Evolutionary conservation across 495 filamentous ascomycete species (phyloP).

Genomic region (Symbiotaphrina buchneri): DNA sequence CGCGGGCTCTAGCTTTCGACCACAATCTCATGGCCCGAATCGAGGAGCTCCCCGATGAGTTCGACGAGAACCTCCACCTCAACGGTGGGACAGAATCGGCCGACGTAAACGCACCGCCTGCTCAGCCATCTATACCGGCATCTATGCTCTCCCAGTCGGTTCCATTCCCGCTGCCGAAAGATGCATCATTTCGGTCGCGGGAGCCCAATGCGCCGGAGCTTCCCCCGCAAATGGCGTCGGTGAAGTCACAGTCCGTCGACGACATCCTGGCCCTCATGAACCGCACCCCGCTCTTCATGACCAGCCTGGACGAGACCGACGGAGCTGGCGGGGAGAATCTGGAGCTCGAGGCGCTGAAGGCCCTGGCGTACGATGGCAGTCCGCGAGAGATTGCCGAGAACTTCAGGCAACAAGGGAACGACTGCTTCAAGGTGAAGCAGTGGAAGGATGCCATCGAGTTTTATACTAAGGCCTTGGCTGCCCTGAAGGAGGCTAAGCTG

Average conservation of each 20-base stretch:
- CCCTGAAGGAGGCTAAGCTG: conserved; percentile 28
- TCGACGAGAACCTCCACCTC: background rate
- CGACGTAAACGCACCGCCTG: background rate
- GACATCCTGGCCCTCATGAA: conserved; percentile 58
- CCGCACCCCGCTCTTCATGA: conserved; percentile 86
- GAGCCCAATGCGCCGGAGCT: conserved; percentile 11
- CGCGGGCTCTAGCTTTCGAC: too few species aligned
- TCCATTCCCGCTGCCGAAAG: background rate
- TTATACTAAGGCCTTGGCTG: conserved; percentile 61
- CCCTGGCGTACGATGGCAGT: conserved; percentile 81
- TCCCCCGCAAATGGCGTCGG: conserved; percentile 35
- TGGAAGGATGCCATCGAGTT: conserved; percentile 80
- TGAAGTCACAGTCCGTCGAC: conserved; percentile 37
- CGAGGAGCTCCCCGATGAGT: conserved; percentile 1
- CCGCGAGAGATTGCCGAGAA: conserved; percentile 53
- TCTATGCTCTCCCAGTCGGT: conserved; percentile 1
- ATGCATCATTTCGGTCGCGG: background rate
- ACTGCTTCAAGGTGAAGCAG: conserved; percentile 45
- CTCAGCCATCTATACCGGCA: background rate
- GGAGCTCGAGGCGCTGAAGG: conserved; percentile 65
- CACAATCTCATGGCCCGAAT: background rate
- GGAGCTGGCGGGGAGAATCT: conserved; percentile 34
- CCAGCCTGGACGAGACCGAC: conserved; percentile 48
- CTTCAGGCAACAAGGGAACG: conserved; percentile 81
- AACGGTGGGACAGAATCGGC: background rate